phyloP scores from a whole-genome alignment of 2,329 filamentous ascomycete genomes.

The Orbilia blumenaviensis region DNA sequence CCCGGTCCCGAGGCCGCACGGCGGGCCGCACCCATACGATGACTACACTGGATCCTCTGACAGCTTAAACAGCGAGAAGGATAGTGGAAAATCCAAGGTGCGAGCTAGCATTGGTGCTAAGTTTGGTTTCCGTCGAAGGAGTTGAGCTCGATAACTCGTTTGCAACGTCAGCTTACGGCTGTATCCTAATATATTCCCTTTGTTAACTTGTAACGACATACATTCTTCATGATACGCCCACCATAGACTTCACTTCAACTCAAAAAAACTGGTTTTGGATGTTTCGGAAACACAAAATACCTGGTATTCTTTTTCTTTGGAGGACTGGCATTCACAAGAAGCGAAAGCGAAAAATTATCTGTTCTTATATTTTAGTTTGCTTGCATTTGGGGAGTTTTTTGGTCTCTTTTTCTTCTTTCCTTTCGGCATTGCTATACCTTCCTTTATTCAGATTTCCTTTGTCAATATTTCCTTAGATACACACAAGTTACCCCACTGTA shows the following conservation, averaged over 20 bases:
- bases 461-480: conserved; percentile 9
- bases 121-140: conserved; percentile 37
- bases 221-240: conserved; percentile 20
- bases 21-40: conserved; percentile 7
- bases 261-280: conserved; percentile 1
- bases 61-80: conserved; percentile 34
- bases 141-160: not conserved
- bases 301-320: conserved; percentile 13
- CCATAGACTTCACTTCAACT: conserved; percentile 21
- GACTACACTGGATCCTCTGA: conserved; percentile 46
- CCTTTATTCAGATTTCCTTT: conserved; percentile 9
- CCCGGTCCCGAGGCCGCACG: not conserved
- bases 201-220: conserved; percentile 24
- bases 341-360: conserved; percentile 9
- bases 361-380: conserved; percentile 6
- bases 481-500: conserved; percentile 15
- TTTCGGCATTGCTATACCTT: conserved; percentile 26
- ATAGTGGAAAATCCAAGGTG: conserved; percentile 27
- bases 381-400: conserved; percentile 41
- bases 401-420: not conserved
- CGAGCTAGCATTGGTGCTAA: conserved; percentile 42
- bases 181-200: conserved; percentile 22
- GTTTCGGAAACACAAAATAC: conserved; percentile 21
- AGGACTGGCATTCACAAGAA: conserved; percentile 27
- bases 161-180: not conserved